Base-by-base conservation (phyloP, 1,139 yeast genomes). In the Citeromyces siamensis region DNA sequence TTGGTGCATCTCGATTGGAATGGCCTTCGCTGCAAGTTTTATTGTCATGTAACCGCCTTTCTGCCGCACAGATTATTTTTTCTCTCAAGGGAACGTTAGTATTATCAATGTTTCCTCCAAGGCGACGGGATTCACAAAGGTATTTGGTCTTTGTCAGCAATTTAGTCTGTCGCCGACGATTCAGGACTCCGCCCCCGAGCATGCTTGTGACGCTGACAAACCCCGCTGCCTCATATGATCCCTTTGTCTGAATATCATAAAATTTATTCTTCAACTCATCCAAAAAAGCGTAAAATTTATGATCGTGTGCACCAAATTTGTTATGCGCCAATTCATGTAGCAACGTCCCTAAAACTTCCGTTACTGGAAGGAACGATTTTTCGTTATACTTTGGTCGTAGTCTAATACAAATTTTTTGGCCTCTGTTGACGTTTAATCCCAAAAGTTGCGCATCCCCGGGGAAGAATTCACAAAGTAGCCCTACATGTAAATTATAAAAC, bases 301-400 rank as follows among this genome's bases (percentile, higher is more conserved):
- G 71, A 56, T 90, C 81, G 51, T 90, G 98, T 0, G 94, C 80
- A 0, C 95, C 95, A 48, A 62, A 62, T 20, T 66, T 51, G 53
- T 85, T 88, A 51, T 90, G 98, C 2, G 86, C 72, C 34, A 90
- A 61, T 53, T 90, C 98, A 54, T 90, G 98, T 8, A 90, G 61
- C 73, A 86, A 71, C 0, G 95, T 85, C 0, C 88, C 95, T 12
- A 88, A 52, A 2, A 86, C 58, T 38, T 75, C 78, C 10, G 77
- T 72, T 55, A 80, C 60, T 1, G 88, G 79, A 19, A 75, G 56
- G 51, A 88, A 86, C 56, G 58, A 59, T 21, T 60, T 49, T 28
- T 70, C 71, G 49, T 80, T 71, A 18, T 62, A 55, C 16, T 75
- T 71, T 33, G 69, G 69, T 39, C 97, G 60, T 35, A 90, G 60